Evolutionary conservation across 2,329 filamentous ascomycete genomes (phyloP).

Genomic region (Fusarium ramigenum): DNA sequence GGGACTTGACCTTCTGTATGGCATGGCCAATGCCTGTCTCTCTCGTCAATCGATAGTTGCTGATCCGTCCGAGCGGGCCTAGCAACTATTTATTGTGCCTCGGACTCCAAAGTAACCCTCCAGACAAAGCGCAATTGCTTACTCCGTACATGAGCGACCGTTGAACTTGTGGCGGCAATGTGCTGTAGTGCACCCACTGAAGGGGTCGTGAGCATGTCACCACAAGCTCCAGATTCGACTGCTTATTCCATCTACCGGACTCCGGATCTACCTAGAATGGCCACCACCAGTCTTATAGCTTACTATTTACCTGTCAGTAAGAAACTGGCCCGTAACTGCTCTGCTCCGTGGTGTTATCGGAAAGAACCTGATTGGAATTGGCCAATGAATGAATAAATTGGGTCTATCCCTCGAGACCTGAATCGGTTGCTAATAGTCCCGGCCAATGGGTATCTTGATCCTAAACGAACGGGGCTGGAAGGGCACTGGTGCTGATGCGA

Average conservation of each 20-base stretch:
- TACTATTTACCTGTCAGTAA: neutral
- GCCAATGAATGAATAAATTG: neutral
- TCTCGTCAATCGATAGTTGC: neutral
- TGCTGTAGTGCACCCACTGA: neutral
- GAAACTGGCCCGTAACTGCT: neutral
- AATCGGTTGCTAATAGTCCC: neutral
- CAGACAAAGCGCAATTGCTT: neutral
- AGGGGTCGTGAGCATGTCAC: neutral
- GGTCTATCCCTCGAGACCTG: neutral
- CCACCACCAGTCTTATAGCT: neutral
- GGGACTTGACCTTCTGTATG: neutral
- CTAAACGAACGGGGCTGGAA: neutral
- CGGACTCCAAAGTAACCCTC: neutral
- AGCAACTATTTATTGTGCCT: neutral
- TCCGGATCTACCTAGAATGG: neutral
- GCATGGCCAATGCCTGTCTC: neutral
- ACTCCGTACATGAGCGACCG: neutral
- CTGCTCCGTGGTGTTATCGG: neutral
- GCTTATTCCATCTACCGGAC: neutral
- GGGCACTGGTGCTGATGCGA: neutral
- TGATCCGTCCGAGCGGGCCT: neutral
- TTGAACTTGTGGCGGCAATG: neutral
- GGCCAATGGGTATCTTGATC: neutral
- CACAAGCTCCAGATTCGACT: neutral
- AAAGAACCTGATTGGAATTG: neutral